These are phyloP conservation scores for Xylariomycetidae sp. DNA, from an alignment of 2,329 filamentous ascomycete species.

Conservation along the genomic window DNA sequence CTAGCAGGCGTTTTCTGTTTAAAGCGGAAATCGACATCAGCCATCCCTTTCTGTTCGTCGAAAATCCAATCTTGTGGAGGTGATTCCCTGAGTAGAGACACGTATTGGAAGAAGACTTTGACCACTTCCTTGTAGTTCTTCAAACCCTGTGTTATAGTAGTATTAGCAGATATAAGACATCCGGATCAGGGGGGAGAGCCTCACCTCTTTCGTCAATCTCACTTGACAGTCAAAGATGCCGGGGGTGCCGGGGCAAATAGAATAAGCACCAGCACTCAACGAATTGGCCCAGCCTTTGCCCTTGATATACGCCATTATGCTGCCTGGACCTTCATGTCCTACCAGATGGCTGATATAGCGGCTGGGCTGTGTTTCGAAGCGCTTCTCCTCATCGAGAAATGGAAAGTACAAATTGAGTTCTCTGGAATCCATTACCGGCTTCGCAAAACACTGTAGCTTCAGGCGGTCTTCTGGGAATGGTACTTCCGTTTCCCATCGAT, in stretches of 20 bases:
- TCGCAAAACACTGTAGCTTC: constrained; percentile 73
- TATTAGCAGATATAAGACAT: constrained; percentile 6
- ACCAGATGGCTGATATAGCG: constrained; percentile 85
- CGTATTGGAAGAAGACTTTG: constrained; percentile 85
- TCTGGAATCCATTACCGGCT: constrained; percentile 84
- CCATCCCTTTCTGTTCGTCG: constrained; percentile 83
- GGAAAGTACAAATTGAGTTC: constrained; percentile 78
- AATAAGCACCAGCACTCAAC: constrained; percentile 70
- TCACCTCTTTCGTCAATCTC: constrained; percentile 74
- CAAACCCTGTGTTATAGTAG: constrained; percentile 45
- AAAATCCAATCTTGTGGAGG: constrained; percentile 91
- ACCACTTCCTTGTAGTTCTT: constrained; percentile 77
- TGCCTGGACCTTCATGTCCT: constrained; percentile 88
- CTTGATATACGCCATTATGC: constrained; percentile 86
- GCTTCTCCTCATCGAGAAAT: constrained; percentile 75
- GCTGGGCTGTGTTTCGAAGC: constrained; percentile 77
- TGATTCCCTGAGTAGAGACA: constrained; percentile 75
- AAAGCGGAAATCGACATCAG: constrained; percentile 92
- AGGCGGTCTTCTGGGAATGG: constrained; percentile 47
- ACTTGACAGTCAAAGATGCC: constrained; percentile 77
- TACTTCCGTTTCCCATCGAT: constrained; percentile 48
- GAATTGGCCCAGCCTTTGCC: constrained; percentile 85
- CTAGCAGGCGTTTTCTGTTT: constrained; percentile 88
- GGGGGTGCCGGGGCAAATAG: constrained; percentile 71
- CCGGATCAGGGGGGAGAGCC: constrained; percentile 8